These are phyloP conservation scores for Penicillium sp. DNA, from an alignment of 2,329 filamentous ascomycete species.

Conservation along the genomic window DNA sequence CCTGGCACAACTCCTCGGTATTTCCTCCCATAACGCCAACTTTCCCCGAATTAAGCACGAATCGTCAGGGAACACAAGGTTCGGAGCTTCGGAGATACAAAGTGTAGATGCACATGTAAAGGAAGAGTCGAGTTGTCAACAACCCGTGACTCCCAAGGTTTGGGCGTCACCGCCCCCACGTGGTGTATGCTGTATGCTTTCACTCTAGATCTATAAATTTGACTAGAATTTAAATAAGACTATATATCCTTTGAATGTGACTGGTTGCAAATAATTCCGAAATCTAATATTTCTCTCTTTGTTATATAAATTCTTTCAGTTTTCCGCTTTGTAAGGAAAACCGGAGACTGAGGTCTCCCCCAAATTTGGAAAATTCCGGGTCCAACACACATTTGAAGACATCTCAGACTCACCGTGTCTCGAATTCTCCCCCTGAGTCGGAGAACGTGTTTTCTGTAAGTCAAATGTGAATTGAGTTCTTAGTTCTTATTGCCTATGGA, in stretches of 20 bases:
- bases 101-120: neutral
- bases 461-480: constrained; percentile 7
- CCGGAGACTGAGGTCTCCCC: constrained; percentile 15
- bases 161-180: constrained; percentile 32
- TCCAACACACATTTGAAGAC: constrained; percentile 16
- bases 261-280: neutral
- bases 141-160: constrained; percentile 27
- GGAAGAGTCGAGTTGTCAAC: constrained; percentile 23
- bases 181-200: constrained; percentile 2
- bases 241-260: neutral
- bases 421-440: constrained; percentile 26
- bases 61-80: neutral
- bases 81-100: constrained; percentile 1
- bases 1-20: constrained; percentile 51
- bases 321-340: constrained; percentile 27
- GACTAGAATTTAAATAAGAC: neutral
- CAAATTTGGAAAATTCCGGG: constrained; percentile 22
- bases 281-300: neutral
- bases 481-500: neutral
- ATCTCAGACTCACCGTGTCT: constrained; percentile 30
- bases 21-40: constrained; percentile 32
- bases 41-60: constrained; percentile 22
- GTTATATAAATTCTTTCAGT: constrained; percentile 6
- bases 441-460: constrained; percentile 30
- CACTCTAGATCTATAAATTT: constrained; percentile 1